Base-by-base conservation (phyloP, 169 alveolate species). In the Miamiensis avidus region DNA sequence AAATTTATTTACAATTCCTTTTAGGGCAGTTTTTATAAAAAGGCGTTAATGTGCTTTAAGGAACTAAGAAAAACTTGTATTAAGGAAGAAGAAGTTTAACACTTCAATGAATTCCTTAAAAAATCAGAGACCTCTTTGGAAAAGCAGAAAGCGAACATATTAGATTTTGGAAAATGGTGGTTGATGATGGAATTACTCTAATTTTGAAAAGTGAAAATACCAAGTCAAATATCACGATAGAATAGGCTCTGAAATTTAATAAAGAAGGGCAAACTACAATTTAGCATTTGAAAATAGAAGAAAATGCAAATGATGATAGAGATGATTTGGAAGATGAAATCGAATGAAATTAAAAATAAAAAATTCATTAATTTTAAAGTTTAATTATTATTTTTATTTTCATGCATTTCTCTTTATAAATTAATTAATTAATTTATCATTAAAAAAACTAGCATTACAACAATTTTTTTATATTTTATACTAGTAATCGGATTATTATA, bases 11-110 rank as follows among this genome's bases (percentile, higher is more conserved):
- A 89, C 64, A 85, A 85, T 33, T 79, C 91, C 33, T 86, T 92
- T 33, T 86, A 87, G 81, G 87, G 82, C 0, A 49, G 20, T 49
- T 11, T 49, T 49, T 49, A 92, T 88, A 88, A 85, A 25, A 94
- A 94, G 82, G 97, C 97, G 1, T 49, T 96, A 29, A 96, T 93
- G 25, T 96, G 97, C 76, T 83, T 96, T 15, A 88, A 85, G 83
- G 91, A 89, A 29, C 86, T 89, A 76, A 92, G 98, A 82, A 89
- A 89, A 87, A 94, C 96, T 0, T 93, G 97, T 32, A 90, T 89
- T 34, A 86, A 87, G n/a, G 96, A 95, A 82, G 97, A 94, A 82
- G 97, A 94, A 78, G 91, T 91, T n/a, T 85, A 83, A 73, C 83
- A 85, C 33, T 95, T 93, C 78, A 95, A 95, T 89, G 31, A 81